Base-by-base conservation (phyloP, 108 stramenopile genomes). In the Mediolabrus comicus region DNA sequence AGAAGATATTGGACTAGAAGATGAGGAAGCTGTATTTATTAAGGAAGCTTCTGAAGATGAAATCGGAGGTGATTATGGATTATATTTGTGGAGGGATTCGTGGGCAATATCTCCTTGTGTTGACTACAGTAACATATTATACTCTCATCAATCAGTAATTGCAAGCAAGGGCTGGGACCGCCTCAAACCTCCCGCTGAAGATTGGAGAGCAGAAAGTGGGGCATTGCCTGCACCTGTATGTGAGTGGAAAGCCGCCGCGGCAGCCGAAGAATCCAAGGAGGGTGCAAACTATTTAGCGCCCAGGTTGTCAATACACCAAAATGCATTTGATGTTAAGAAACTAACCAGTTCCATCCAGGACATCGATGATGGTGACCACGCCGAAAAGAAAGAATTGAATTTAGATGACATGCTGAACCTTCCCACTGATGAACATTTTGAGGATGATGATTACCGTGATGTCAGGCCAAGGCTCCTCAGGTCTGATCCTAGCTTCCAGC, bases 1-100 rank as follows among this genome's bases (percentile, higher is more conserved):
- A 22, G 64, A 65, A 38, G 64, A 65, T 53, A 65, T 65, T 7
- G 64, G 64, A 33, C 31, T 65, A 32, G 64, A 65, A 24, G 32
- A 28, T 9, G 64, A 65, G 49, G 64, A 65, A 25, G 52, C 52
- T 52, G 49, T 53, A 8, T 65, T 65, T 28, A 32, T 65, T n/a
- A 65, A 65, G 32, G 64, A 65, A 65, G 64, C 51, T 17, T 8
- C 49, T 7, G 64, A 65, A 14, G 32, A 24, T 32, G 46, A 38
- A 33, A 27, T 52, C 33, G 30, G 38, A 22, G 19, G 22, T 65
- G 64, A 65, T 11, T 65, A 32, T 53, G 64, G 64, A 2, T 19
- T 65, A n/a, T 65, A 31, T 53, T 19, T 51, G 1, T 52, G 52
- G 30, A 17, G 51, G 7, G 32, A 65, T 22, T 34, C 9, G 4